Conservation (phyloP, 2,329 filamentous ascomycete species). For the Penicillium sp. region DNA sequence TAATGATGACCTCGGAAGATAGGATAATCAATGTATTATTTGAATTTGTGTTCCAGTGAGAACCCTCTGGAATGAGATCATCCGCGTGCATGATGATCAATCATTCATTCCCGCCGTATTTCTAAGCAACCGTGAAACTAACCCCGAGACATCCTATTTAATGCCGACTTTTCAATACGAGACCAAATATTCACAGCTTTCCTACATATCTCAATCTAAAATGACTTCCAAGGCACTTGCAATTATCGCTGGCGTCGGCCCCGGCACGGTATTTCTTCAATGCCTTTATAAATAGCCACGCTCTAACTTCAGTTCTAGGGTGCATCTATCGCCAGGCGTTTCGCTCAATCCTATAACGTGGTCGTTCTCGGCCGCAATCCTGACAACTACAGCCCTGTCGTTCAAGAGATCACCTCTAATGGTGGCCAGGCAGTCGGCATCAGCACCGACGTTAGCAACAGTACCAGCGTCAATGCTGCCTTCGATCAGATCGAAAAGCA, state of each 20-base stretch:
- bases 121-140: conserved; percentile 18
- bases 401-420: conserved; percentile 58
- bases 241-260: conserved; percentile 49
- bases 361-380: conserved; percentile 61
- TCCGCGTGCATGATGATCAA: conserved; percentile 22
- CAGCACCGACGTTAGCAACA: conserved; percentile 58
- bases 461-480: conserved; percentile 53
- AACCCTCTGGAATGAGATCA: conserved; percentile 19
- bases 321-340: conserved; percentile 60
- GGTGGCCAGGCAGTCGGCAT: conserved; percentile 63
- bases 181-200: neutral
- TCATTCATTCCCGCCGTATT: conserved; percentile 19
- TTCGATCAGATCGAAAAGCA: conserved; percentile 56
- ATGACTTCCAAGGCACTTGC: conserved; percentile 45
- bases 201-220: neutral
- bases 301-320: conserved; percentile 50
- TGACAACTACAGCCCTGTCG: conserved; percentile 55
- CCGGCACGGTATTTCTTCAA: conserved; percentile 40
- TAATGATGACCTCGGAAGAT: conserved; percentile 4
- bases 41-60: conserved; percentile 5
- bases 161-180: neutral
- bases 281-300: neutral
- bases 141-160: conserved; percentile 8
- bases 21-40: conserved; percentile 6
- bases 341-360: conserved; percentile 59